These are phyloP conservation scores for Fraxinus angustifolia DNA, from an alignment of 305 asterid genomes.

Conservation along the genomic window DNA sequence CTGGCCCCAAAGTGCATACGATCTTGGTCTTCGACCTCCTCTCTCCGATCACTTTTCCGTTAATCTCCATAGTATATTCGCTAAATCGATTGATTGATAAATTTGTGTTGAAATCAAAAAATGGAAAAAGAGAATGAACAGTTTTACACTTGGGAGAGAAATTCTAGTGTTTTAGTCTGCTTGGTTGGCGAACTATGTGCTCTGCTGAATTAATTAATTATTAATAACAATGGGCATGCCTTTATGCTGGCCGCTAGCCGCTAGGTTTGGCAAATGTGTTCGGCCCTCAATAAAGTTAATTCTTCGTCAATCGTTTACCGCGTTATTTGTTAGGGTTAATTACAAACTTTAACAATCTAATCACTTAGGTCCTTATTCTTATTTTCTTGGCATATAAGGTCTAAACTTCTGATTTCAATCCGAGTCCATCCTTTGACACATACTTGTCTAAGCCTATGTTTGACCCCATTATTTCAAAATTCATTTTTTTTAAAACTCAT, in stretches of 20 bases:
- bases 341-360: no score
- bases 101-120: background rate
- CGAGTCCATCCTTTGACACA: no score
- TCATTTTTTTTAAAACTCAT: no score
- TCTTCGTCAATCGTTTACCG: background rate
- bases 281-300: background rate
- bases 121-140: no score
- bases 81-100: background rate
- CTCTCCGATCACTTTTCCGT: background rate
- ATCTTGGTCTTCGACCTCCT: constrained; percentile 56
- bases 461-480: no score
- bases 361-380: no score
- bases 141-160: no score
- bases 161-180: background rate
- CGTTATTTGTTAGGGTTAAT: background rate
- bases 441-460: no score
- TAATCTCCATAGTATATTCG: constrained; percentile 1
- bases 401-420: no score
- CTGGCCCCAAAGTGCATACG: constrained; percentile 58
- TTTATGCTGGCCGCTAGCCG: background rate
- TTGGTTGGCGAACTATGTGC: background rate
- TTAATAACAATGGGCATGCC: background rate
- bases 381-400: no score
- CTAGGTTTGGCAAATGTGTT: background rate
- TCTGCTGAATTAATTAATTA: no score